These are phyloP conservation scores for Saccharomyces hybrid DNA, from an alignment of 1,139 yeast species.

Conservation along the genomic window DNA sequence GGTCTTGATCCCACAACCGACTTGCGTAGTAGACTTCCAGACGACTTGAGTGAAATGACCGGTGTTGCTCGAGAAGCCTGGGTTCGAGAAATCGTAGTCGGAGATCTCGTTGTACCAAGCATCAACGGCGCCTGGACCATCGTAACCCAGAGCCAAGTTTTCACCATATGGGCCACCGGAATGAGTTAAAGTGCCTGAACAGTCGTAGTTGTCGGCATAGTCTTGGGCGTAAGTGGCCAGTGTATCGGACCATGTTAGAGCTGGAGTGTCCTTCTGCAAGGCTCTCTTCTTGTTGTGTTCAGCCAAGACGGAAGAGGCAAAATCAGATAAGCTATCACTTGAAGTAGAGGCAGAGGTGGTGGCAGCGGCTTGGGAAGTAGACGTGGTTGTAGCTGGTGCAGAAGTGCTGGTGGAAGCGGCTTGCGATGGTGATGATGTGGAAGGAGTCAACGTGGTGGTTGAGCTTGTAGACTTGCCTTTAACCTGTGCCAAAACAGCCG, in stretches of 20 bases:
- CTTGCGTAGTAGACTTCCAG: constrained; percentile 59
- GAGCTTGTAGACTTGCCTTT: constrained; percentile 3
- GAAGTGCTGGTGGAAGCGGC: constrained; percentile 14
- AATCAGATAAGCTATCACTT: constrained; percentile 20
- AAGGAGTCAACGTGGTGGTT: constrained; percentile 4
- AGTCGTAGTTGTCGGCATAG: constrained; percentile 60
- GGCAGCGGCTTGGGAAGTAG: constrained; percentile 20
- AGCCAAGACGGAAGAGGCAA: constrained; percentile 41
- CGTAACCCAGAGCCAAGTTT: constrained; percentile 72
- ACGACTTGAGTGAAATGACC: constrained; percentile 82
- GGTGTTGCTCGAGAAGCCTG: constrained; percentile 37
- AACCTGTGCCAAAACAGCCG: constrained; percentile 4
- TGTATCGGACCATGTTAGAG: constrained; percentile 54
- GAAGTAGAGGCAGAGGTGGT: constrained; percentile 11
- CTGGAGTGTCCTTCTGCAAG: constrained; percentile 46
- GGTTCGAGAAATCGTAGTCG: constrained; percentile 46
- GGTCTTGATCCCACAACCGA: constrained; percentile 63
- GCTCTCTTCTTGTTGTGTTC: constrained; percentile 68
- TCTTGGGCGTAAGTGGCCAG: constrained; percentile 60
- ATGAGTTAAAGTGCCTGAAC: constrained; percentile 61
- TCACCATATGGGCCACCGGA: constrained; percentile 80
- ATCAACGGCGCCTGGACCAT: constrained; percentile 51
- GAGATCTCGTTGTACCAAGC: constrained; percentile 80
- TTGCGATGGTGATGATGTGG: constrained; percentile 6
- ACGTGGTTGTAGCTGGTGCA: constrained; percentile 6